Evolutionary conservation across 305 asterid species (phyloP), one percentile per base, ranked within the genome.

Genomic region (Caryopteris hybrid): DNA sequence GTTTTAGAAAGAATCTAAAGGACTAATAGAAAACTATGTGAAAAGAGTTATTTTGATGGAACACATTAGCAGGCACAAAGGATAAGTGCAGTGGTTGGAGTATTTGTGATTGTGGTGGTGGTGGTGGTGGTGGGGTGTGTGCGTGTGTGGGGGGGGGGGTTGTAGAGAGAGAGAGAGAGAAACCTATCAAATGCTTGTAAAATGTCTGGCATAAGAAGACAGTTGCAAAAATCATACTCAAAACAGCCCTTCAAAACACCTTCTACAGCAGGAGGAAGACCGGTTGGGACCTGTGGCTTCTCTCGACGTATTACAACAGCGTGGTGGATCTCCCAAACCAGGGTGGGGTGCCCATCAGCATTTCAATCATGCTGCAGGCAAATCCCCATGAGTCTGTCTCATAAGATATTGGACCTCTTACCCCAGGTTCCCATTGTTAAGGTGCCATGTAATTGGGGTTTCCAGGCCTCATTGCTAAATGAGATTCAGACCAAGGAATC

Each of bases 341-440:
- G 20, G 84, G 88, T 12, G 74, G 86, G 43, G 66, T 41, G 10
- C 90, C 93, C 13, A 85, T 84, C 81, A 86, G 64, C 88, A 84
- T 84, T 74, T 86, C 93, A 39, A 84, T 74, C 53, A 86, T 71
- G 74, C 88, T 80, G 78, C 88, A 82, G 31, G 86, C 85, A 43
- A 86, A 84, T 65, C 90, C 93, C 93, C 93, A 86, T 16, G 93
- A 79, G 73, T 86, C 93, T 0, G 86, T 80, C 81, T 86, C 93
- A 6, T 70, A 66, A 39, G 88, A 71, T 66, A 86, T 73, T 38
- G 90, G 93, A 38, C 93, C 90, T 79, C 90, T 82, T 21, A 80
- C 78, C 68, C 76, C 86, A 7, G 90, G 93, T 64, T 84, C 70
- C 93, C 93, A 86, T 53, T 84, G 93, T 79, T 86, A 90, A 0